Evolutionary conservation across 257 asterid species (phyloP).

Genomic region (Phtheirospermum japonicum): DNA sequence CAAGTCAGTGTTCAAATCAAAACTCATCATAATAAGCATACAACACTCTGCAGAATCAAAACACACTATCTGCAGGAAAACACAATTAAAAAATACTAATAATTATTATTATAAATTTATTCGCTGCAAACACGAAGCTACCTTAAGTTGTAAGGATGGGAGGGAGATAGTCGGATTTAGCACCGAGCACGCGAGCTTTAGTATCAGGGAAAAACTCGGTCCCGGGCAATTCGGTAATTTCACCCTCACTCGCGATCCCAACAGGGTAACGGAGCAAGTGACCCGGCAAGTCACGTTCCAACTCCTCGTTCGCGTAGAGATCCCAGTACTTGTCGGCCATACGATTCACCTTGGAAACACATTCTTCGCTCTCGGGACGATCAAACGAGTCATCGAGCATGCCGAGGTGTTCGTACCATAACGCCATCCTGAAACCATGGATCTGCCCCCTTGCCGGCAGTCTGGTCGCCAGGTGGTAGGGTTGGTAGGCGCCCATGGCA

Average conservation of each 20-base stretch:
- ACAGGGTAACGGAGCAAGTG: constrained; percentile 93
- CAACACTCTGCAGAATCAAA: constrained; percentile 14
- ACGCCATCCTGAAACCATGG: constrained; percentile 90
- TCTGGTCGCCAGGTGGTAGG: constrained; percentile 55
- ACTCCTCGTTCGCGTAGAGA: constrained; percentile 62
- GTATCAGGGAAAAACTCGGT: constrained; percentile 90
- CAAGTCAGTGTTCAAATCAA: constrained; percentile 17
- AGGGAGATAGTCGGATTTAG: constrained; percentile 80
- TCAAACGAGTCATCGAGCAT: constrained; percentile 71
- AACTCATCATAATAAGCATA: constrained; percentile 4
- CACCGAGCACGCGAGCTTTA: constrained; percentile 76
- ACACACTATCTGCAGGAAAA: constrained; percentile 19
- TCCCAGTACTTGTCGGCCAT: constrained; percentile 84
- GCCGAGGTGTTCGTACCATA: constrained; percentile 95
- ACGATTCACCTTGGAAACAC: constrained; percentile 59
- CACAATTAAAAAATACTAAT: neutral
- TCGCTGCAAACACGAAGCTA: constrained; percentile 11
- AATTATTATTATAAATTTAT: too few species aligned
- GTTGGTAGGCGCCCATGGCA: constrained; percentile 95
- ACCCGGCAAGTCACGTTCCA: constrained; percentile 79
- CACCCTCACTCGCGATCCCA: constrained; percentile 65
- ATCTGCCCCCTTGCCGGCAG: constrained; percentile 82
- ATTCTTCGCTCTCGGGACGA: constrained; percentile 72
- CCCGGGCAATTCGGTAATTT: constrained; percentile 73
- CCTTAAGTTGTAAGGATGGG: constrained; percentile 80